Evolutionary conservation across 2,329 filamentous ascomycete genomes (phyloP), one percentile per base, ranked within the genome.

Genomic region (Sclerotinia trifoliorum): DNA sequence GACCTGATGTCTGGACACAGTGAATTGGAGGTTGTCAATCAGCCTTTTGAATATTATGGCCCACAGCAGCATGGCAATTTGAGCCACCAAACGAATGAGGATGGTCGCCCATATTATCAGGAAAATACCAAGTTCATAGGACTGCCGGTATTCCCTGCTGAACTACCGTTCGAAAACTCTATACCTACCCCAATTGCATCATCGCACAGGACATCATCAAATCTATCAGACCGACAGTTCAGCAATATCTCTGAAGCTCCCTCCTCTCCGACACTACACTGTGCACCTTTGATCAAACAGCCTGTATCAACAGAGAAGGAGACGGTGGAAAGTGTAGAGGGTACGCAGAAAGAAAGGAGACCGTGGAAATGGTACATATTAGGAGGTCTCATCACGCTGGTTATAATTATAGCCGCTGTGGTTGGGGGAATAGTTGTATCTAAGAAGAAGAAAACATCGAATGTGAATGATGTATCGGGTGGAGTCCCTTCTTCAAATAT

Each of bases 1-100:
- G 44, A 52, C n/a, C 55, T 42, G 55, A 49, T 66, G 54, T 57
- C 55, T 66, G 65, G 39, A 66, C 32, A 66, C 32, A 56, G 51
- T 51, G 42, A 42, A 8, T 65, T 56, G 35, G 51, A 65, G 63
- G 42, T 65, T 65, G 24, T 54, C 17, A 55, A 55, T 29, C 63
- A 56, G 15, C 51, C 63, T 44, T 65, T 56, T 29, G 63, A 65
- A 39, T 56, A 51, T 24, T 65, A 65, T 26, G 63, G 32, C 2
- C 63, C 32, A n/a, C 49, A 65, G 29, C 35, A 56, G 15, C 32
- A 52, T 17, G 32, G 10, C 13, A 29, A 42, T 21, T n/a, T 13
- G 24, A 54, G 49, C 15, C 39, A 52, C 21, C 29, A 39, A 7
- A n/a, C 19, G 17, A 24, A 24, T 32, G 35, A 54, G 49, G 15